phyloP scores from a whole-genome alignment of 768 basidiomycete genomes.

The Kwoniella sp. region DNA sequence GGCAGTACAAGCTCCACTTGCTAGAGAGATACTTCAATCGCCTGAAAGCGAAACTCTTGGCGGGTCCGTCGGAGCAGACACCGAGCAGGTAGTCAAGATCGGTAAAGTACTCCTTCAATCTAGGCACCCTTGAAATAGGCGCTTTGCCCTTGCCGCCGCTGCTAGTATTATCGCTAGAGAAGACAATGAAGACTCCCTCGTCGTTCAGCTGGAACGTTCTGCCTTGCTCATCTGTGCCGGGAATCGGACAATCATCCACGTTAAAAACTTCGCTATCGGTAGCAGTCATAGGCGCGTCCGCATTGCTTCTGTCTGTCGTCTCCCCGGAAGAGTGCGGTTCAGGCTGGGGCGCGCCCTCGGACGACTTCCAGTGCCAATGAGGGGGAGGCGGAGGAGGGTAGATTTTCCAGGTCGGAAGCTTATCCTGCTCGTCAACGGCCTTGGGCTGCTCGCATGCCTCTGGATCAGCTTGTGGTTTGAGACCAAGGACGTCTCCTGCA shows the following conservation, averaged over 20 bases:
- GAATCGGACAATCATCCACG: constrained; percentile 69
- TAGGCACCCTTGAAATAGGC: constrained; percentile 22
- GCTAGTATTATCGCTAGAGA: constrained; percentile 43
- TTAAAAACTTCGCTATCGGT: constrained; percentile 54
- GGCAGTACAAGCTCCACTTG: constrained; percentile 88
- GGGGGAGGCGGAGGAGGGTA: constrained; percentile 91
- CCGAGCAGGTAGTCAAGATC: constrained; percentile 87
- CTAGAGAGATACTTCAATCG: constrained; percentile 83
- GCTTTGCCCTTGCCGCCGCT: constrained; percentile 20
- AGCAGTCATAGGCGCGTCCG: constrained; percentile 8
- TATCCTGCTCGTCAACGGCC: constrained; percentile 2
- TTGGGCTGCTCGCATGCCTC: constrained; percentile 33
- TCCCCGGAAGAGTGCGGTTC: constrained; percentile 12
- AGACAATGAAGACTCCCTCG: constrained; percentile 87
- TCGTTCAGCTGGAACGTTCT: constrained; percentile 67
- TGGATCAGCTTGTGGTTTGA: constrained; percentile 60
- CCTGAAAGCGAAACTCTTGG: constrained; percentile 91
- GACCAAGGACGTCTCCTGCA: constrained; percentile 61
- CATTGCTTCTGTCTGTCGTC: constrained; percentile 17
- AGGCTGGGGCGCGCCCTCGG: constrained; percentile 18
- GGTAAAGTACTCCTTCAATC: constrained; percentile 87
- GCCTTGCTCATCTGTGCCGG: constrained; percentile 57
- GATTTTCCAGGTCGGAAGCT: constrained; percentile 69
- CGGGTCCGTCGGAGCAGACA: constrained; percentile 90
- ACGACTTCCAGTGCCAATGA: constrained; percentile 79